A percentile compares a stretch with the other conserved stretches of the same genome.
Evolutionary conservation across 2,329 filamentous ascomycete species (phyloP).

Genomic region (Tolypocladium album): DNA sequence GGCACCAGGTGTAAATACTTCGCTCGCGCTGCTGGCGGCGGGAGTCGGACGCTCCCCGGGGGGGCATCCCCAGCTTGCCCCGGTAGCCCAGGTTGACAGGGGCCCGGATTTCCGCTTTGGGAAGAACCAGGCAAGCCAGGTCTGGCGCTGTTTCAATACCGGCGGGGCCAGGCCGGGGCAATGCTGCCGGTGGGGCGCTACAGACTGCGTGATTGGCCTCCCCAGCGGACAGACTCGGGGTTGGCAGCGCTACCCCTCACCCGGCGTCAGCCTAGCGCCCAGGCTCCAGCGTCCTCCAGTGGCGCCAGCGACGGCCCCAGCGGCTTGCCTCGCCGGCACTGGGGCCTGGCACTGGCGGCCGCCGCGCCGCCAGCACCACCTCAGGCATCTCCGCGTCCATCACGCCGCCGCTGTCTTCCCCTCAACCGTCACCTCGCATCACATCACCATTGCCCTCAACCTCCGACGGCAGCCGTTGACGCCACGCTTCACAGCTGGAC

Average conservation of each 20-base stretch:
- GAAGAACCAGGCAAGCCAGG: neutral
- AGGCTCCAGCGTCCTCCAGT: neutral
- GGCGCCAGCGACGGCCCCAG: neutral
- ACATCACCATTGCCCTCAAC: neutral
- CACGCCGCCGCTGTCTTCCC: neutral
- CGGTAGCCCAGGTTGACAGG: too few species aligned
- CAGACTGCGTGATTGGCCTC: neutral
- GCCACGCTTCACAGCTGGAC: neutral
- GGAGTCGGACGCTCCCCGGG: too few species aligned
- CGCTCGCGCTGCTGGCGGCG: too few species aligned
- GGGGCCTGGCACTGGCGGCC: neutral
- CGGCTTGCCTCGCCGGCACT: neutral
- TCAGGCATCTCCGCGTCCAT: neutral
- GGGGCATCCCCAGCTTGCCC: too few species aligned
- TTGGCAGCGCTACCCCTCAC: neutral
- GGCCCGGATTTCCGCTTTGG: neutral
- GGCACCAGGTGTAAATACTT: too few species aligned
- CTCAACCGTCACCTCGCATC: neutral
- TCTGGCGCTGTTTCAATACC: neutral
- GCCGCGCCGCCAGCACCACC: neutral
- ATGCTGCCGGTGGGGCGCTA: neutral
- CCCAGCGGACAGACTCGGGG: neutral
- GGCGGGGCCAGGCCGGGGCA: neutral
- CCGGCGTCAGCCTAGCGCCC: neutral
- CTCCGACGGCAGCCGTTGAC: neutral